Conservation (phyloP, 768 basidiomycete genomes). For the Termitomyces eurrhizus region DNA sequence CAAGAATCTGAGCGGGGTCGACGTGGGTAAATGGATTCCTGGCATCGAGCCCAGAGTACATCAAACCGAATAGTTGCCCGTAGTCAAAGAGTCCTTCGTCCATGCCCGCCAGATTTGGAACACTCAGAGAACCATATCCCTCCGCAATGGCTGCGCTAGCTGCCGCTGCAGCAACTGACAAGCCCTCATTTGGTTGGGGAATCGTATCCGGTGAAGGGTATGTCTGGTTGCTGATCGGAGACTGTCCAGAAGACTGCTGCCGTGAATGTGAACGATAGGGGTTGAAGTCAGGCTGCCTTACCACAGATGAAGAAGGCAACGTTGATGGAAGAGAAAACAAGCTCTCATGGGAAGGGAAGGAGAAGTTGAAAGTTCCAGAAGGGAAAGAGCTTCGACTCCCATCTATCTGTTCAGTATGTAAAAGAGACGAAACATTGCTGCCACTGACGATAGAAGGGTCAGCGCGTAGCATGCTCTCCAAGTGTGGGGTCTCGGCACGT, state of each 20-base stretch:
- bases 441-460: constrained; percentile 62
- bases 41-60: constrained; percentile 52
- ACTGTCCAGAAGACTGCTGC: constrained; percentile 15
- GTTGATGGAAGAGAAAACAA: constrained; percentile 49
- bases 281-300: constrained; percentile 15
- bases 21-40: constrained; percentile 70
- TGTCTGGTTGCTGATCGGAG: constrained; percentile 17
- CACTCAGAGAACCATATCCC: constrained; percentile 63
- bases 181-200: constrained; percentile 37
- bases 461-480: constrained; percentile 73
- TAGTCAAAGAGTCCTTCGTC: constrained; percentile 61
- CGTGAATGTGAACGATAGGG: constrained; percentile 13
- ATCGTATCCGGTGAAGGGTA: constrained; percentile 26
- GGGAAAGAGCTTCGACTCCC: constrained; percentile 54
- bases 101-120: constrained; percentile 45
- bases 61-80: constrained; percentile 61
- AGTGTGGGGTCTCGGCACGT: constrained; percentile 76
- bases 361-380: constrained; percentile 67
- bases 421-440: constrained; percentile 13
- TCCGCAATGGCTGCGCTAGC: constrained; percentile 72
- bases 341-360: constrained; percentile 61
- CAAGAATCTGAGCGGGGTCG: constrained; percentile 86
- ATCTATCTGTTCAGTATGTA: constrained; percentile 30
- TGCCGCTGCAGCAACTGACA: constrained; percentile 62
- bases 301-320: constrained; percentile 21